Percentiles rank a stretch among this genome's conserved stretches.
phyloP scores from a whole-genome alignment of 2,329 filamentous ascomycete genomes.

The Cryphonectria parasitica region DNA sequence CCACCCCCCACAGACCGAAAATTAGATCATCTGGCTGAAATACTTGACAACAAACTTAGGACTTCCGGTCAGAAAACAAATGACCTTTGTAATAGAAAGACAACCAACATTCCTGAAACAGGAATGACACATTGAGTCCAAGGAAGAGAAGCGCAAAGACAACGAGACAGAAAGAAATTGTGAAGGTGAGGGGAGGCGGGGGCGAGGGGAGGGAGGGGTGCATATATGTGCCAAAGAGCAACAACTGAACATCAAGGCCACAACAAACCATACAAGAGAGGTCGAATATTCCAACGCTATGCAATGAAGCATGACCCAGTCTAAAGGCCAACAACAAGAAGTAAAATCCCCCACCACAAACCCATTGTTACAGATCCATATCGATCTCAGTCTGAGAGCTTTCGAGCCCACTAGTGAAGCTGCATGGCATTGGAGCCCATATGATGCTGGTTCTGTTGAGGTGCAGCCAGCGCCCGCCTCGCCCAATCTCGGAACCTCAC shows the following conservation, averaged over 20 bases:
- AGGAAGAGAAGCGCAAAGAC: not conserved
- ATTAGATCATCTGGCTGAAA: not conserved
- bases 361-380: not conserved
- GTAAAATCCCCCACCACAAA: not conserved
- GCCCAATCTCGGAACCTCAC: slow-evolving; percentile 60
- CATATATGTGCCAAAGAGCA: not conserved
- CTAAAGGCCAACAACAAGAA: not conserved
- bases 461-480: slow-evolving; percentile 46
- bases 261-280: not conserved
- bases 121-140: not conserved
- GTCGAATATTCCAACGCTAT: not conserved
- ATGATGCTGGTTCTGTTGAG: slow-evolving; percentile 7
- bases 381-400: not conserved
- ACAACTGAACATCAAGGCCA: not conserved
- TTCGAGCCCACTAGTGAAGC: slow-evolving; percentile 9
- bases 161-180: not conserved
- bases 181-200: not conserved
- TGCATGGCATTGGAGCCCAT: slow-evolving; percentile 21
- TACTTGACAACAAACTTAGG: not conserved
- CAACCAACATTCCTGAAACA: not conserved
- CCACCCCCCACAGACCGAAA: not conserved
- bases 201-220: not conserved
- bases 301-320: slow-evolving; percentile 6
- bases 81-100: not conserved
- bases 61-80: not conserved